Evolutionary conservation across 441 rosid genomes (phyloP).

Genomic region (Melastoma candidum): DNA sequence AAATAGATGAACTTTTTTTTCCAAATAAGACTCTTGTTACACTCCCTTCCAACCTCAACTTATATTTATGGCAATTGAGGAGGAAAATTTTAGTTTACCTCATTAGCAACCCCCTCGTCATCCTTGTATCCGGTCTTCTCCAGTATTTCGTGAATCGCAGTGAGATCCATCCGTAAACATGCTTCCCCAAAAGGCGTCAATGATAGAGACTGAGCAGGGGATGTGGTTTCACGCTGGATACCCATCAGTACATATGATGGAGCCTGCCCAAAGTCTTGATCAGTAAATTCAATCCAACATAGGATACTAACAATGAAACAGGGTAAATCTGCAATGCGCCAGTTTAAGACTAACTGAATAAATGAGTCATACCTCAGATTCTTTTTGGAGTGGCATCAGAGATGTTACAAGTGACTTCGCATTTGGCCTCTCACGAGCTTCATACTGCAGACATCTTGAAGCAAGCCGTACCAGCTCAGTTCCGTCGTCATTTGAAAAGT

Average conservation of each 20-base stretch:
- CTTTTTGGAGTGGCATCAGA: slow-evolving; percentile 77
- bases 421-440: slow-evolving; percentile 85
- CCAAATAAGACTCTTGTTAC: too few relatives aligned
- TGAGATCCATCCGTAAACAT: slow-evolving; percentile 62
- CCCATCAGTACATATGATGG: slow-evolving; percentile 86
- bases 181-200: slow-evolving; percentile 81
- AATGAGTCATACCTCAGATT: slow-evolving; percentile 38
- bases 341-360: too few relatives aligned
- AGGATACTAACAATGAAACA: neutral
- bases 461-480: slow-evolving; percentile 87
- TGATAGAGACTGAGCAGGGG: slow-evolving; percentile 13
- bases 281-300: slow-evolving; percentile 8
- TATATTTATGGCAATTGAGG: too few relatives aligned
- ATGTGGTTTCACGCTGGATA: slow-evolving; percentile 46
- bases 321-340: neutral
- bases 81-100: slow-evolving; percentile 28
- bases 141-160: slow-evolving; percentile 68
- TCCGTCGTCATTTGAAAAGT: slow-evolving; percentile 68
- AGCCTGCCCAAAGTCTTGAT: slow-evolving; percentile 33
- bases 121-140: slow-evolving; percentile 72
- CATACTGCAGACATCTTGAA: slow-evolving; percentile 82
- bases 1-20: too few relatives aligned
- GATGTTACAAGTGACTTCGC: slow-evolving; percentile 67
- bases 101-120: slow-evolving; percentile 76
- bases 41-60: too few relatives aligned